Evolutionary conservation across 2,329 filamentous ascomycete genomes (phyloP), one percentile per base, ranked within the genome.

Genomic region (Diaporthe humulicola): DNA sequence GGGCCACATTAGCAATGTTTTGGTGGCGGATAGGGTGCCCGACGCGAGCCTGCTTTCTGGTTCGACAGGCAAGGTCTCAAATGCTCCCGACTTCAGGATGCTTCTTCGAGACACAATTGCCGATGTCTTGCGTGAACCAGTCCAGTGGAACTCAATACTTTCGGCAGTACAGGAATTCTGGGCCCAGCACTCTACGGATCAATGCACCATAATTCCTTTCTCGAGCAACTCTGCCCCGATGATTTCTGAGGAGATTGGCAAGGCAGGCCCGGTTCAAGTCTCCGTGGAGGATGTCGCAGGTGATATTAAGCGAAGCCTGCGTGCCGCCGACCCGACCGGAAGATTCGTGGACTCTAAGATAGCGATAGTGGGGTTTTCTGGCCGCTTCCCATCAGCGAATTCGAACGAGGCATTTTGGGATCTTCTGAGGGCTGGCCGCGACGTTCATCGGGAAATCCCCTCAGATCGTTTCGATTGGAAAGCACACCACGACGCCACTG

Each of bases 401-500:
- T 38, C 36, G 4, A 71, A 58, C 25, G 70, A 72, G 14, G 70
- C 45, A 10, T 72, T 72, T 19, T 72, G 70, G 70, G 70, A 72
- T 25, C 54, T 74, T 17, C 25, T 74, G 14, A 57, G 76, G 28
- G 38, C 75, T 7, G 80, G 79, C 15, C 75, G 78, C 6, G 80
- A 81, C 66, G 77, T 81, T 1, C 79, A 81, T 75, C 76, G 73
- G 36, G 36, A 48, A 3, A 69, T 70, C 3, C 72, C 72, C 3
- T 30, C 52, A 3, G 54, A 52, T 15, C 56, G 40, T 3, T 74
- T 67, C 38, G 56, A 74, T 60, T 74, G 72, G 8, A 71, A 76
- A 12, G 74, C 78, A 7, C 79, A 81, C 57, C 75, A 76, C 9
- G 79, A 81, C 36, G 72, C 78, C 4, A 76, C 77, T 8, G 66